A percentile compares a stretch with the other conserved stretches of the same genome.
phyloP scores from a whole-genome alignment of 352 stramenopile species.

The Phytophthora sansomeana region DNA sequence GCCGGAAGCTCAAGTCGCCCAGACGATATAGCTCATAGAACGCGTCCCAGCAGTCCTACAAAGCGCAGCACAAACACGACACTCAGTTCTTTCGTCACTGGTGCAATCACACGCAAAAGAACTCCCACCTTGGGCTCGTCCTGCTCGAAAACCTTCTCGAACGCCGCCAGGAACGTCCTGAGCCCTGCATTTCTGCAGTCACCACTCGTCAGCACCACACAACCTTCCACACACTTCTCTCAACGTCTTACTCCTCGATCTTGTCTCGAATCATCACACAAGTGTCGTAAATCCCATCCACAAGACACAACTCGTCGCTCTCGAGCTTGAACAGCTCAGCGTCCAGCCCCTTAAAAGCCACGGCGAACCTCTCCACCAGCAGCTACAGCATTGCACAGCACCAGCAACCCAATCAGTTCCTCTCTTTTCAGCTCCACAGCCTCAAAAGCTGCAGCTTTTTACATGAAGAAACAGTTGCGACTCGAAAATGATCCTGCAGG shows the following conservation, averaged over 20 bases:
- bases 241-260: slow-evolving; percentile 48
- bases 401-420: not conserved
- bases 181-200: slow-evolving; percentile 37
- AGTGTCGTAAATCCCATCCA: slow-evolving; percentile 63
- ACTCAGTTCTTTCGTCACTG: no score
- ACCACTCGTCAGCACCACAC: not conserved
- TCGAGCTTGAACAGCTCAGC: slow-evolving; percentile 76
- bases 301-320: slow-evolving; percentile 67
- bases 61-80: not conserved
- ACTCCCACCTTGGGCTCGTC: slow-evolving; percentile 68
- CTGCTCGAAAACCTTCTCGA: slow-evolving; percentile 59
- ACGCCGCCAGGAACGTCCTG: slow-evolving; percentile 55
- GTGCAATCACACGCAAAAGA: not conserved
- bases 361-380: slow-evolving; percentile 66
- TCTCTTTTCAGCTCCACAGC: not conserved
- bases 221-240: not conserved
- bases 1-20: slow-evolving; percentile 54
- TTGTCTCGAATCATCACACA: slow-evolving; percentile 55
- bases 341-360: slow-evolving; percentile 57
- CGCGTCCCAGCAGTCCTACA: slow-evolving; percentile 61
- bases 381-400: slow-evolving; percentile 41
- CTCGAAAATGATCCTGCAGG: slow-evolving; percentile 53
- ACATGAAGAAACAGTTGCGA: slow-evolving; percentile 78
- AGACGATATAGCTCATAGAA: slow-evolving; percentile 55
- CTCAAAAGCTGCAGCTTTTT: slow-evolving; percentile 7